These are phyloP conservation scores for Tolypocladium amazonense DNA, from an alignment of 2,329 filamentous ascomycete species.

Conservation along the genomic window DNA sequence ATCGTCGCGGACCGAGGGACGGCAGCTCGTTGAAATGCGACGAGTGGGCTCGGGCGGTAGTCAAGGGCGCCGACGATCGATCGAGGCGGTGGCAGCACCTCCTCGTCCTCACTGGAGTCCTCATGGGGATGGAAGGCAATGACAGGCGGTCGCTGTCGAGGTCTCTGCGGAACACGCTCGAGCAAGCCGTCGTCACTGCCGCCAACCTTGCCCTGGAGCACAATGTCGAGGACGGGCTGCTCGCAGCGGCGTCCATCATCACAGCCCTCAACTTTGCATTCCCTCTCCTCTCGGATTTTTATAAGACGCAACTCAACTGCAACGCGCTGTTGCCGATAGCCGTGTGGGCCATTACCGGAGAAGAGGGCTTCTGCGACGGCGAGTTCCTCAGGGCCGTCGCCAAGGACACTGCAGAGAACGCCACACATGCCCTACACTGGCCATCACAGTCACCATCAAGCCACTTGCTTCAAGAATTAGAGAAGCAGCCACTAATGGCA, in stretches of 20 bases:
- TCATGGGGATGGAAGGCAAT: slow-evolving; percentile 64
- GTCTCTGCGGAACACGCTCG: slow-evolving; percentile 54
- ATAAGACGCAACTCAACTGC: slow-evolving; percentile 51
- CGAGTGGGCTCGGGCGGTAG: slow-evolving; percentile 45
- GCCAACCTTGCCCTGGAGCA: slow-evolving; percentile 62
- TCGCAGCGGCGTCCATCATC: slow-evolving; percentile 43
- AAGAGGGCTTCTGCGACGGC: slow-evolving; percentile 64
- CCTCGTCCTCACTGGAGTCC: slow-evolving; percentile 66
- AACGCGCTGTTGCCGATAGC: slow-evolving; percentile 60
- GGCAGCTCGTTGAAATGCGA: slow-evolving; percentile 36
- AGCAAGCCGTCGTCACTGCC: slow-evolving; percentile 63
- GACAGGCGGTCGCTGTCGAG: slow-evolving; percentile 53
- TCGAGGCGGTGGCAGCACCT: slow-evolving; percentile 72
- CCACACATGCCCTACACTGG: slow-evolving; percentile 48
- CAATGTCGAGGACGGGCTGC: slow-evolving; percentile 25
- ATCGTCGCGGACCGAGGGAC: slow-evolving; percentile 17
- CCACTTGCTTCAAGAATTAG: slow-evolving; percentile 44
- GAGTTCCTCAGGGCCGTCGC: slow-evolving; percentile 65
- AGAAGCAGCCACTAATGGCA: slow-evolving; percentile 49
- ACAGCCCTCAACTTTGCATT: slow-evolving; percentile 71
- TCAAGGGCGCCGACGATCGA: slow-evolving; percentile 45
- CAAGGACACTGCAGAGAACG: slow-evolving; percentile 47
- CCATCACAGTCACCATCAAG: slow-evolving; percentile 48
- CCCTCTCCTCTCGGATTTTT: slow-evolving; percentile 52
- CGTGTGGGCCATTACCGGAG: slow-evolving; percentile 55